Base-by-base conservation (phyloP, 2,329 filamentous ascomycete genomes). In the Cytospora mali region DNA sequence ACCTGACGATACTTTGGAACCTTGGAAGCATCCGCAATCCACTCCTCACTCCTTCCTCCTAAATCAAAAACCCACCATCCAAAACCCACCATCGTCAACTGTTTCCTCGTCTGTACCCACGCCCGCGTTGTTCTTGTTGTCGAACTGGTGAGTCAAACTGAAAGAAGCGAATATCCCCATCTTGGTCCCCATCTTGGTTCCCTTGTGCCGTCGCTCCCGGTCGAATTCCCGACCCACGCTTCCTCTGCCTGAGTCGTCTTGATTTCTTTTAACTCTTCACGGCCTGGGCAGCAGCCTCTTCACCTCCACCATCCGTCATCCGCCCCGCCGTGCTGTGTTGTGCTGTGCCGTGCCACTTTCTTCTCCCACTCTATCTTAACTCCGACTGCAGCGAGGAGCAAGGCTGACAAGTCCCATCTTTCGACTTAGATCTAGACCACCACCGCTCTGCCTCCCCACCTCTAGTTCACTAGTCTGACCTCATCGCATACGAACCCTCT, bases 241-340 rank as follows among this genome's bases (percentile, higher is more conserved):
- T 59, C 55, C 31, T 28, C n/a, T 35, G n/a, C 39, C 39, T 42
- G 39, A 42, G 39, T 42, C 39, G 39, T n/a, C 18, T 21, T 10
- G 14, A 42, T 2, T 21, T 42, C 39, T 42, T 33, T 31, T 29
- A 50, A 50, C 27, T 35, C 28, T 42, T 58, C 46, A 28, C 51
- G 56, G 39, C 39, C 39, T 42, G 39, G 39, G 18, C 48, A 35
- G 58, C 55, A 33, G 60, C 60, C 54, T 62, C 48, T 53, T 42
- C 55, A 35, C 54, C 51, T n/a, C n/a, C n/a, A n/a, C 49, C 28
- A 60, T 58, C 62, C 60, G 63, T 65, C 63, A 62, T 62, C 27
- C 63, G 53, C 63, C 63, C 56, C 60, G 63, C 63, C 49, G 35
- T 48, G 33, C 48, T 28, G 25, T n/a, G n/a, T n/a, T n/a, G n/a